Conservation (phyloP, 2,329 filamentous ascomycete species). For the Byssochlamys sp. region DNA sequence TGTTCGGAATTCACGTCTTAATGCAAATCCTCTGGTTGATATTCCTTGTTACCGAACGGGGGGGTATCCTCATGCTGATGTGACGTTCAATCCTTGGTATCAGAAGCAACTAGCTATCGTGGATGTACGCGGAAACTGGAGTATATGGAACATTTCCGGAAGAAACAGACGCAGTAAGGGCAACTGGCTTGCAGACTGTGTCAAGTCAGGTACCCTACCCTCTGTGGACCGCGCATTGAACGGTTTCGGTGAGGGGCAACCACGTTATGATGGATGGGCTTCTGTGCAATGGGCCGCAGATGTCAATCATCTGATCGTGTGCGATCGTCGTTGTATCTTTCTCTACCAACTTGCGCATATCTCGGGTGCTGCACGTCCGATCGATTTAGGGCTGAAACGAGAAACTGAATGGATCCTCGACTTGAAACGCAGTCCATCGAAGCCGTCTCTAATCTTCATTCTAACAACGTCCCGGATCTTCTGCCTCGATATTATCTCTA, state of each 20-base stretch:
- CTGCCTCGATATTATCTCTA: constrained; percentile 31
- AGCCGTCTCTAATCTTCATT: constrained; percentile 40
- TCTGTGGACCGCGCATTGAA: constrained; percentile 9
- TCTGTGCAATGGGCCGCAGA: constrained; percentile 31
- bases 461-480: constrained; percentile 45
- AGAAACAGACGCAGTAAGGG: constrained; percentile 18
- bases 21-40: constrained; percentile 38
- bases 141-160: constrained; percentile 37
- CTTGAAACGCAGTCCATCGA: constrained; percentile 34
- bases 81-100: constrained; percentile 53
- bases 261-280: constrained; percentile 36
- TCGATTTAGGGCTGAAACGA: constrained; percentile 28
- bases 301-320: constrained; percentile 40
- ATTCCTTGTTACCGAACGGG: constrained; percentile 37
- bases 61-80: constrained; percentile 41
- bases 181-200: constrained; percentile 19
- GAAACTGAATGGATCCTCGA: constrained; percentile 48
- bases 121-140: constrained; percentile 47
- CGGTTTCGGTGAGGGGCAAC: constrained; percentile 5
- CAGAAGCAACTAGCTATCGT: constrained; percentile 48
- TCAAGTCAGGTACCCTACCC: constrained; percentile 23
- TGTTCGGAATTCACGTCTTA: constrained; percentile 34
- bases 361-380: constrained; percentile 15
- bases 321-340: constrained; percentile 37
- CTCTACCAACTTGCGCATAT: constrained; percentile 25